Evolutionary conservation across 2,329 filamentous ascomycete species (phyloP).

Genomic region (Diaporthe australafricana): DNA sequence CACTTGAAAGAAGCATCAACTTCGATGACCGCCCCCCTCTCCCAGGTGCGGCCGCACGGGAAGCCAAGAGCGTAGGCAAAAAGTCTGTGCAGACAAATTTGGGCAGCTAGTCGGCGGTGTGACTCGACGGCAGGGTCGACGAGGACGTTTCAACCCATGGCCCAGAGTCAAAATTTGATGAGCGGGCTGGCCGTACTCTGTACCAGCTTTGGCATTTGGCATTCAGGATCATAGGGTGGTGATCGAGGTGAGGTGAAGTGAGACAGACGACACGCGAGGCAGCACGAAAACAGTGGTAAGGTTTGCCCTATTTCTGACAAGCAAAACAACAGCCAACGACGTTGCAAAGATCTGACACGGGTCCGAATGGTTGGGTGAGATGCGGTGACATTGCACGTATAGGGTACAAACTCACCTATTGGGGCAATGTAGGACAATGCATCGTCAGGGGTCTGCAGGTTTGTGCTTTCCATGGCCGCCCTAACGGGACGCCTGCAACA

Average conservation of each 20-base stretch:
- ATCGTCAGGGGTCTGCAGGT: conserved; percentile 60
- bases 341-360: conserved; percentile 57
- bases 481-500: conserved; percentile 34
- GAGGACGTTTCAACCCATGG: conserved; percentile 1
- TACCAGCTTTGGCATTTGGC: conserved; percentile 27
- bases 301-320: conserved; percentile 39
- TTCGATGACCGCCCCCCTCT: neutral
- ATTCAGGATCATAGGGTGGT: neutral
- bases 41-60: neutral
- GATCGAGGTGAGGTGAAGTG: conserved; percentile 33
- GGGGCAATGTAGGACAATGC: conserved; percentile 63
- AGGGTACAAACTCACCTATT: conserved; percentile 61
- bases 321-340: conserved; percentile 56
- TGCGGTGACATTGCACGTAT: conserved; percentile 42
- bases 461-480: conserved; percentile 53
- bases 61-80: neutral
- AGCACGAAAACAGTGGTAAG: conserved; percentile 40
- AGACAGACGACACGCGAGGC: conserved; percentile 39
- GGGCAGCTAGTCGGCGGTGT: conserved; percentile 8
- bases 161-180: neutral
- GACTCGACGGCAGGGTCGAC: neutral
- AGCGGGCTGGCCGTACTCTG: conserved; percentile 1
- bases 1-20: conserved; percentile 13
- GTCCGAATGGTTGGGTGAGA: conserved; percentile 60
- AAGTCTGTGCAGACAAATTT: neutral